phyloP scores from a whole-genome alignment of 1,284 basidiomycete genomes.

The Rhodotorula sp. region DNA sequence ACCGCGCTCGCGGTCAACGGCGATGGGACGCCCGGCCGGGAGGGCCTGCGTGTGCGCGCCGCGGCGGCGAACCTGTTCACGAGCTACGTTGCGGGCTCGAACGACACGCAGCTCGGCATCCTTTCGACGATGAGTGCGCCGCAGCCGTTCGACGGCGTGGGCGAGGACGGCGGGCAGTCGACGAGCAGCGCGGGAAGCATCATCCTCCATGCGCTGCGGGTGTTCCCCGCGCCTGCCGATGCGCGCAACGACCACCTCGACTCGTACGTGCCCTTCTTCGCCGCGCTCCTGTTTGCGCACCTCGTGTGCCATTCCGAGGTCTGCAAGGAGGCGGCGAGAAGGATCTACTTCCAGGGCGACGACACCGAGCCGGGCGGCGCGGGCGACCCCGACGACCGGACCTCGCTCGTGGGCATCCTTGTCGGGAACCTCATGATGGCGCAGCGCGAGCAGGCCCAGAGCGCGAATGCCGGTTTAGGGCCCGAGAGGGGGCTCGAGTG shows the following conservation, averaged over 20 bases:
- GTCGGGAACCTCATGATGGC: constrained; percentile 67
- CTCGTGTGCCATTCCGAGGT: constrained; percentile 59
- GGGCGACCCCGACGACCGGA: constrained; percentile 57
- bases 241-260: constrained; percentile 53
- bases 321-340: constrained; percentile 58
- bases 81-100: constrained; percentile 51
- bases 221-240: constrained; percentile 54
- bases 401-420: constrained; percentile 57
- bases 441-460: constrained; percentile 57
- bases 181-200: constrained; percentile 56
- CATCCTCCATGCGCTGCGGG: constrained; percentile 57
- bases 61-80: constrained; percentile 56
- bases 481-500: constrained; percentile 69
- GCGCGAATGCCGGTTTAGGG: constrained; percentile 52
- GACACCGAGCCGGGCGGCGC: constrained; percentile 50
- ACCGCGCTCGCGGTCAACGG: constrained; percentile 50
- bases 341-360: constrained; percentile 50
- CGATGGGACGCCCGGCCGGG: constrained; percentile 49
- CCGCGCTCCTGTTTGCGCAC: constrained; percentile 57
- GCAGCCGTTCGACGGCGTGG: constrained; percentile 23
- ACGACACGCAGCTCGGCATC: constrained; percentile 53
- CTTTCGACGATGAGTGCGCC: constrained; percentile 57
- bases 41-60: constrained; percentile 51
- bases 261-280: constrained; percentile 58
- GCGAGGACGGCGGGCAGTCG: constrained; percentile 21